Evolutionary conservation across 352 stramenopile species (phyloP).

Genomic region (Phytophthora pisi): DNA sequence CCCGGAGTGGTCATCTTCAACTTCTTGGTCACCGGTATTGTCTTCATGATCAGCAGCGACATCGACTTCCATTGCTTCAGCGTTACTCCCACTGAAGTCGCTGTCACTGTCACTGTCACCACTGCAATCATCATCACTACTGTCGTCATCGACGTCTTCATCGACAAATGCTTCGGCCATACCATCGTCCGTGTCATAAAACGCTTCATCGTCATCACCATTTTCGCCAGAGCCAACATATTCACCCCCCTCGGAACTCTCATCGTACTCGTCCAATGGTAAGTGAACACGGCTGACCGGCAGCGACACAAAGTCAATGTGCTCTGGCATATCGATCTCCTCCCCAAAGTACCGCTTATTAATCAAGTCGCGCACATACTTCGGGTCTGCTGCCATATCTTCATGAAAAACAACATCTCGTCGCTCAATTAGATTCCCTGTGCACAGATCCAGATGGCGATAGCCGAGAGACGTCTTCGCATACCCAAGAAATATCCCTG

Average conservation of each 20-base stretch:
- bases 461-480: conserved; percentile 4
- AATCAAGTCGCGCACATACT: neutral
- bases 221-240: neutral
- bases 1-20: neutral
- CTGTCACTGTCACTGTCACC: neutral
- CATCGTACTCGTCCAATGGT: neutral
- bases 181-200: conserved; percentile 1
- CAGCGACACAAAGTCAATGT: neutral
- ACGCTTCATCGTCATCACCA: neutral
- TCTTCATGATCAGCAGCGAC: neutral
- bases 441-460: conserved; percentile 3
- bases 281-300: neutral
- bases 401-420: conserved; percentile 10
- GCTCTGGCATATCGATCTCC: neutral
- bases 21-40: neutral
- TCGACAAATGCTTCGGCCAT: neutral
- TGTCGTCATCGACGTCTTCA: neutral
- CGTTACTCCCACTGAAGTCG: conserved; percentile 1
- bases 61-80: conserved; percentile 2
- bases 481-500: conserved; percentile 2
- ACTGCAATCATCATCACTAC: neutral
- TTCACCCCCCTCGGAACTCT: neutral
- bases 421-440: conserved; percentile 4
- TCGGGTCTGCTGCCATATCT: neutral
- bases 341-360: neutral